These are phyloP conservation scores for Hypoxylon subgilvum DNA, from an alignment of 495 filamentous ascomycete species.

Conservation along the genomic window DNA sequence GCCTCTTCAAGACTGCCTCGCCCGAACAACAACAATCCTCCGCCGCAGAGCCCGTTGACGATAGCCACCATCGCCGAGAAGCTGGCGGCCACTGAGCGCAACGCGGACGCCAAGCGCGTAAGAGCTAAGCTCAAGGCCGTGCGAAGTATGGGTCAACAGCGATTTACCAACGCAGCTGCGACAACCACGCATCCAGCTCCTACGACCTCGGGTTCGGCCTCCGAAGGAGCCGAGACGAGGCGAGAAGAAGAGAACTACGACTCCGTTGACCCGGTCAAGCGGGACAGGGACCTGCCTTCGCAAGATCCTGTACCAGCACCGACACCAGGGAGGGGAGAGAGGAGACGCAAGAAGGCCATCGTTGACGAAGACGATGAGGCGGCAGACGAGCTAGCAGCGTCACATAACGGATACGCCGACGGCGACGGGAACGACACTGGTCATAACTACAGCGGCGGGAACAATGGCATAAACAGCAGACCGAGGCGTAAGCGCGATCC, in stretches of 20 bases:
- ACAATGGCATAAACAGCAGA: neutral
- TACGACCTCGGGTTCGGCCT: conserved; percentile 10
- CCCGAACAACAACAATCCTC: conserved; percentile 39
- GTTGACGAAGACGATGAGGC: conserved; percentile 18
- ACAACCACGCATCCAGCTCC: conserved; percentile 9
- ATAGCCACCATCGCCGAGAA: conserved; percentile 63
- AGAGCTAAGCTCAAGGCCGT: conserved; percentile 61
- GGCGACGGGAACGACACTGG: neutral
- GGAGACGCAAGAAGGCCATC: neutral
- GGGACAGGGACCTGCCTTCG: conserved; percentile 4
- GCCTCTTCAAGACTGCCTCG: conserved; percentile 50
- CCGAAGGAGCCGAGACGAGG: neutral
- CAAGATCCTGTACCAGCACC: neutral
- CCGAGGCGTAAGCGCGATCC: conserved; percentile 54
- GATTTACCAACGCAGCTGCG: neutral
- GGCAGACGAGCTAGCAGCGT: conserved; percentile 36
- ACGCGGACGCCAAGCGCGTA: conserved; percentile 62
- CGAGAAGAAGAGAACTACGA: conserved; percentile 2
- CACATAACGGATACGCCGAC: neutral
- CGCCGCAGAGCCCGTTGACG: conserved; percentile 55
- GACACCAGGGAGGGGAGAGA: neutral
- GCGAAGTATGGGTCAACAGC: conserved; percentile 33
- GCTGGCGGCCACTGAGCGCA: conserved; percentile 60
- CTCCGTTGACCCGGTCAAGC: conserved; percentile 37
- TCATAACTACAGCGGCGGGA: neutral